These are phyloP conservation scores for Phialophora expanda DNA, from an alignment of 2,329 filamentous ascomycete genomes.

Conservation along the genomic window DNA sequence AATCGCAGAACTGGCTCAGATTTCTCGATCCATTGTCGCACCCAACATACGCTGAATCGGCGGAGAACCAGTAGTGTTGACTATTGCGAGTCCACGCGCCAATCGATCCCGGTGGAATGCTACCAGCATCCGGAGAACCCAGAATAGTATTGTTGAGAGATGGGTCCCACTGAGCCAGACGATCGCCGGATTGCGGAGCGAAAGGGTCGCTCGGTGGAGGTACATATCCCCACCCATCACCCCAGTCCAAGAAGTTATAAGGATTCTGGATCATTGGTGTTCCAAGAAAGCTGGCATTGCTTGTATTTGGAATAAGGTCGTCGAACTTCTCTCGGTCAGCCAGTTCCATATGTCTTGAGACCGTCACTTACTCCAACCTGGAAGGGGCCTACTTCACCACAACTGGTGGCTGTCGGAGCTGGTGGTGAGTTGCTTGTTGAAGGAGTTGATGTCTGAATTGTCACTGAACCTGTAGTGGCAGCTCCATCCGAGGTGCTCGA, in stretches of 20 bases:
- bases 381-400: conserved; percentile 36
- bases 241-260: conserved; percentile 59
- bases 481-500: neutral
- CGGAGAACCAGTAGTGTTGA: conserved; percentile 58
- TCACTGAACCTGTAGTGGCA: conserved; percentile 9
- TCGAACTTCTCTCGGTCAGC: conserved; percentile 39
- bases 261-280: conserved; percentile 53
- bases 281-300: conserved; percentile 41
- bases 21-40: conserved; percentile 52
- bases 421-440: conserved; percentile 12
- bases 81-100: conserved; percentile 54
- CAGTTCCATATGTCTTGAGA: neutral
- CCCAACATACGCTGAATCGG: conserved; percentile 53
- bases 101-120: conserved; percentile 50
- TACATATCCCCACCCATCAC: conserved; percentile 57
- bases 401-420: conserved; percentile 24
- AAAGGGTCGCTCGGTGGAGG: conserved; percentile 54
- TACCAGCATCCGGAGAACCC: conserved; percentile 41
- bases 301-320: conserved; percentile 36
- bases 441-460: conserved; percentile 19
- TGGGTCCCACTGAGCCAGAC: conserved; percentile 48
- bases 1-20: conserved; percentile 46
- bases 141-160: conserved; percentile 53
- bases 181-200: conserved; percentile 42
- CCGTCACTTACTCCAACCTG: conserved; percentile 28